phyloP scores from a whole-genome alignment of 73 alveolate species.

The Paramecium sonneborni region DNA sequence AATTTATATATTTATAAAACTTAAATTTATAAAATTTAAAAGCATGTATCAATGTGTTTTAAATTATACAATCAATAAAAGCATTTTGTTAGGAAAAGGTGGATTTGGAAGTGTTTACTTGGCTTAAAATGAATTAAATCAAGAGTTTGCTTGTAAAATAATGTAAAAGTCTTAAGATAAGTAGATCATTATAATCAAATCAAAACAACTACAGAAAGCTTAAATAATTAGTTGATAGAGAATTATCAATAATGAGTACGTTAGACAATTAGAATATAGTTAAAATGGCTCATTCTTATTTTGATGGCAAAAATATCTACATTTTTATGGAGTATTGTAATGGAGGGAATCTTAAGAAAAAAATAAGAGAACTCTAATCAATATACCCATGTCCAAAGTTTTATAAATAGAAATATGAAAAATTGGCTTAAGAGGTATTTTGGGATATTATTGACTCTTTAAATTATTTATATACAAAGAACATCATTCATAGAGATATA shows the following conservation, averaged over 20 bases:
- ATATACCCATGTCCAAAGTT: background rate
- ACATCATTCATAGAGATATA: conserved; percentile 53
- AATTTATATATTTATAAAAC: background rate
- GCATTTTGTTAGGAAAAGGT: background rate
- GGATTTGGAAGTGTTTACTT: conserved; percentile 46
- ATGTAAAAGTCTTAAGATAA: background rate
- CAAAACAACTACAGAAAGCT: background rate
- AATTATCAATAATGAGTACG: conserved; percentile 22
- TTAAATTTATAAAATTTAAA: background rate
- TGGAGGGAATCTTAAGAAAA: conserved; percentile 18
- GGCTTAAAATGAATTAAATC: background rate
- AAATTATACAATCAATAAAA: background rate
- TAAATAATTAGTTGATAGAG: background rate
- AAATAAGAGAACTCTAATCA: background rate
- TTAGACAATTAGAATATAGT: background rate
- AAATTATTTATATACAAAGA: background rate
- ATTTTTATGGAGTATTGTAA: conserved; percentile 49
- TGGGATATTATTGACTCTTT: conserved; percentile 29
- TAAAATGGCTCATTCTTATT: background rate
- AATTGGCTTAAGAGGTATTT: conserved; percentile 41
- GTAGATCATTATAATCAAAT: background rate
- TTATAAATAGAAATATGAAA: conserved; percentile 14
- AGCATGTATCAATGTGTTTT: background rate
- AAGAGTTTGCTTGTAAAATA: conserved; percentile 13
- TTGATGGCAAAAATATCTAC: background rate